These are phyloP conservation scores for Colletotrichum musicola DNA, from an alignment of 2,329 filamentous ascomycete species.

Conservation along the genomic window DNA sequence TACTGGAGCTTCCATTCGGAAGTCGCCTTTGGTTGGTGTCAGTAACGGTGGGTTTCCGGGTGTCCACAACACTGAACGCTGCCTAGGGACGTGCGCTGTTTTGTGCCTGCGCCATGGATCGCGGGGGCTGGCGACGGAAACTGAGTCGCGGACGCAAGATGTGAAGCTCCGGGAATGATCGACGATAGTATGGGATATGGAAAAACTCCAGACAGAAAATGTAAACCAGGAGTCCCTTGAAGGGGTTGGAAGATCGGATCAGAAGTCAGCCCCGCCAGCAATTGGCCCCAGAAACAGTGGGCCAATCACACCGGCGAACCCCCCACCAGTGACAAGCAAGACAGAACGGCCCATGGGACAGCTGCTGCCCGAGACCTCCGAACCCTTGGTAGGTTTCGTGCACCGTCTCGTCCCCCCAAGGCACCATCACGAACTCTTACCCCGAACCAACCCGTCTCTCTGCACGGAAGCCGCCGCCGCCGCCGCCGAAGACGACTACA, in stretches of 20 bases:
- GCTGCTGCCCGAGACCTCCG: conserved; percentile 34
- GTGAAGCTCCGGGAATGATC: neutral
- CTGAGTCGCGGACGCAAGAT: no score
- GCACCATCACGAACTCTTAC: neutral
- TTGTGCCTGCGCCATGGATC: no score
- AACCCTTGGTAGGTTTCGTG: conserved; percentile 13
- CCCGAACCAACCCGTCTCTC: neutral
- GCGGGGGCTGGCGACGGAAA: no score
- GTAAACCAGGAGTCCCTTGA: conserved; percentile 6
- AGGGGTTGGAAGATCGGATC: neutral
- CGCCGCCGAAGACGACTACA: neutral
- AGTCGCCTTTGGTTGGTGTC: no score
- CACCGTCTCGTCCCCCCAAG: conserved; percentile 1
- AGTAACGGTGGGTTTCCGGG: no score
- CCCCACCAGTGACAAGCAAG: conserved; percentile 23
- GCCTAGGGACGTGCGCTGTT: no score
- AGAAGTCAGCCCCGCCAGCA: conserved; percentile 3
- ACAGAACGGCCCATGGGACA: neutral
- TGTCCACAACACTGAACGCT: no score
- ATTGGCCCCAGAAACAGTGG: neutral
- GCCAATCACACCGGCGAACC: conserved; percentile 22
- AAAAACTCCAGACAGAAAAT: no score
- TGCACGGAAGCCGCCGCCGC: neutral
- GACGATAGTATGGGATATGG: no score
- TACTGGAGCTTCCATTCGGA: neutral